A percentile compares a stretch with the other conserved stretches of the same genome.
Evolutionary conservation across 2,329 filamentous ascomycete genomes (phyloP).

Genomic region (Dothideomycetes sp.): DNA sequence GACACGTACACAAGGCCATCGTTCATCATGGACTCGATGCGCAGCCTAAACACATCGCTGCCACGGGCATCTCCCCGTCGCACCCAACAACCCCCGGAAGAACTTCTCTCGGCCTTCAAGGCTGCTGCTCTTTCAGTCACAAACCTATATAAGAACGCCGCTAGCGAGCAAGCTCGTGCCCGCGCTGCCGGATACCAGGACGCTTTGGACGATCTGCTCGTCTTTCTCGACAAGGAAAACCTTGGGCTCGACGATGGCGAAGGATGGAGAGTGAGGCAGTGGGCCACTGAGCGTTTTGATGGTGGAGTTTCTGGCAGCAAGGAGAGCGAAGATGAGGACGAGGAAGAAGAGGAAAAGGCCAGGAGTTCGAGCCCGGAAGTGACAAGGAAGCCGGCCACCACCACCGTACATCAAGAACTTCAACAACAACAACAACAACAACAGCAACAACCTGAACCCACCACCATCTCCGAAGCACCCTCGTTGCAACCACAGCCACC

Average conservation of each 20-base stretch:
- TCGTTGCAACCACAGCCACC: constrained; percentile 10
- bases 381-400: constrained; percentile 18
- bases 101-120: constrained; percentile 80
- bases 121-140: constrained; percentile 88
- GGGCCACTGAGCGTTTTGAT: constrained; percentile 61
- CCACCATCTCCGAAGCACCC: constrained; percentile 15
- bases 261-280: constrained; percentile 56
- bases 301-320: constrained; percentile 41
- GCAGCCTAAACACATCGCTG: constrained; percentile 52
- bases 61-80: constrained; percentile 40
- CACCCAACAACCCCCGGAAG: constrained; percentile 26
- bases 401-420: constrained; percentile 11
- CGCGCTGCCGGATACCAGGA: constrained; percentile 84
- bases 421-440: constrained; percentile 18
- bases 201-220: constrained; percentile 80
- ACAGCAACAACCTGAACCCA: constrained; percentile 26
- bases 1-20: background rate
- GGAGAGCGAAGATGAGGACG: constrained; percentile 60
- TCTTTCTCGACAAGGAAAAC: constrained; percentile 73
- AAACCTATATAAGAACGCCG: constrained; percentile 89
- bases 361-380: constrained; percentile 31
- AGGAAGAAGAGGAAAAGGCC: constrained; percentile 48
- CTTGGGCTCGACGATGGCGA: constrained; percentile 73
- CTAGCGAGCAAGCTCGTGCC: constrained; percentile 64
- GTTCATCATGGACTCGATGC: constrained; percentile 54